Conservation (phyloP, 108 stramenopile species). For the Cyclotella atomus region DNA sequence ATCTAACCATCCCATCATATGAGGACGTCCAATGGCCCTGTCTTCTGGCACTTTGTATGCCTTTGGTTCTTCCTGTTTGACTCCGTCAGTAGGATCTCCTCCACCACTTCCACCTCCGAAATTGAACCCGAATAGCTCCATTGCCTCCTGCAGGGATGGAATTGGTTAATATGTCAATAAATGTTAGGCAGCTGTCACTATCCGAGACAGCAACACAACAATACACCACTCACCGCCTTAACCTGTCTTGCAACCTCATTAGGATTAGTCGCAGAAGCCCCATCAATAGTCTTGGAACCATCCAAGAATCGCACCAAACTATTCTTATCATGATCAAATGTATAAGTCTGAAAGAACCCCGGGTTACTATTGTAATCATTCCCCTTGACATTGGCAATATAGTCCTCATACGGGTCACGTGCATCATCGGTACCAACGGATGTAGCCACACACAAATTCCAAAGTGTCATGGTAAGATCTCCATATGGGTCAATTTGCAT, state of each 20-base stretch:
- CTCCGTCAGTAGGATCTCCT: slow-evolving; percentile 14
- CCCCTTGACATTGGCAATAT: slow-evolving; percentile 57
- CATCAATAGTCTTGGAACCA: slow-evolving; percentile 43
- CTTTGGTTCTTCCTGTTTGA: slow-evolving; percentile 21
- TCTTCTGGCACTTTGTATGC: slow-evolving; percentile 70
- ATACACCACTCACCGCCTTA: slow-evolving; percentile 25
- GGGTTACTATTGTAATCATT: slow-evolving; percentile 56
- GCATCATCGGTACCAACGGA: slow-evolving; percentile 79
- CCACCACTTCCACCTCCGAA: no score
- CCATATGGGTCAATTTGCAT: slow-evolving; percentile 90
- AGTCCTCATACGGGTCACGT: slow-evolving; percentile 68
- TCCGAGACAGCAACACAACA: neutral
- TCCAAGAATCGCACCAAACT: slow-evolving; percentile 83
- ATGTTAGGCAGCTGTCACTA: neutral
- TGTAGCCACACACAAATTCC: slow-evolving; percentile 68
- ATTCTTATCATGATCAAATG: slow-evolving; percentile 73
- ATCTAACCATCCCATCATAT: slow-evolving; percentile 83
- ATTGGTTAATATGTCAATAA: neutral
- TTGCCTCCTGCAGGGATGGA: slow-evolving; percentile 31
- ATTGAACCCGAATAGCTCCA: slow-evolving; percentile 47
- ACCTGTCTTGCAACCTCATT: slow-evolving; percentile 46
- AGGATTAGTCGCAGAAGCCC: slow-evolving; percentile 39
- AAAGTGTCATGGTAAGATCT: slow-evolving; percentile 72
- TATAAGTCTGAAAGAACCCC: slow-evolving; percentile 85
- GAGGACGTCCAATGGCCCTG: slow-evolving; percentile 74